Conservation (phyloP, 2,329 filamentous ascomycete species). For the Rutstroemia sp. region DNA sequence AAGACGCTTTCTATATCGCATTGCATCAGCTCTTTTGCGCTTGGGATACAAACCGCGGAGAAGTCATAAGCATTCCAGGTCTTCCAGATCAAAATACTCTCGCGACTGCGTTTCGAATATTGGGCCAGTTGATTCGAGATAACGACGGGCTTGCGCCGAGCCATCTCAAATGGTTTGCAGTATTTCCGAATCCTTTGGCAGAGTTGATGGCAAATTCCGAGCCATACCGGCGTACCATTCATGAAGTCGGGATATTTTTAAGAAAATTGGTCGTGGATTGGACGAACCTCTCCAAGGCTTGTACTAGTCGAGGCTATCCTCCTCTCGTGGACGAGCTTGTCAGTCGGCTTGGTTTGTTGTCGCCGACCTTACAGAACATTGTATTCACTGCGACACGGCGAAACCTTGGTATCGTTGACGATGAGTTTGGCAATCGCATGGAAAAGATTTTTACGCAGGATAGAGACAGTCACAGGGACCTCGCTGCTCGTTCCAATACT, state of each 20-base stretch:
- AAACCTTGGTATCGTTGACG: constrained; percentile 36
- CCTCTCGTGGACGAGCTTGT: constrained; percentile 50
- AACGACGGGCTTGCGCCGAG: constrained; percentile 36
- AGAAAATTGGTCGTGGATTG: constrained; percentile 36
- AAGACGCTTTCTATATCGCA: constrained; percentile 57
- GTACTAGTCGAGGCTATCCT: constrained; percentile 38
- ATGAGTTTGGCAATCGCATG: constrained; percentile 29
- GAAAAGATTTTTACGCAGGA: constrained; percentile 33
- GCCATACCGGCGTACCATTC: constrained; percentile 27
- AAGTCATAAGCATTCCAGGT: constrained; percentile 30
- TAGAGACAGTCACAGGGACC: constrained; percentile 27
- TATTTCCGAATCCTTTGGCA: constrained; percentile 37
- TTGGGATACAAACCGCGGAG: constrained; percentile 33
- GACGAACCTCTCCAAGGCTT: constrained; percentile 31
- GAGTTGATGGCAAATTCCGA: constrained; percentile 26
- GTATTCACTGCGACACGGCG: constrained; percentile 45
- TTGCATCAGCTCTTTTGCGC: constrained; percentile 60
- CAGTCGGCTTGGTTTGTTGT: constrained; percentile 39
- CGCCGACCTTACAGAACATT: constrained; percentile 44
- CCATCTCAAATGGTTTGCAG: constrained; percentile 38
- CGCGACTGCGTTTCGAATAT: constrained; percentile 27
- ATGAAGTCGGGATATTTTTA: constrained; percentile 39
- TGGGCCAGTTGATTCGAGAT: constrained; percentile 38
- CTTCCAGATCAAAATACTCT: constrained; percentile 23
- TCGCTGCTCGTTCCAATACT: constrained; percentile 22